Evolutionary conservation across 768 basidiomycete genomes (phyloP).

Genomic region (Auriscalpium vulgare): DNA sequence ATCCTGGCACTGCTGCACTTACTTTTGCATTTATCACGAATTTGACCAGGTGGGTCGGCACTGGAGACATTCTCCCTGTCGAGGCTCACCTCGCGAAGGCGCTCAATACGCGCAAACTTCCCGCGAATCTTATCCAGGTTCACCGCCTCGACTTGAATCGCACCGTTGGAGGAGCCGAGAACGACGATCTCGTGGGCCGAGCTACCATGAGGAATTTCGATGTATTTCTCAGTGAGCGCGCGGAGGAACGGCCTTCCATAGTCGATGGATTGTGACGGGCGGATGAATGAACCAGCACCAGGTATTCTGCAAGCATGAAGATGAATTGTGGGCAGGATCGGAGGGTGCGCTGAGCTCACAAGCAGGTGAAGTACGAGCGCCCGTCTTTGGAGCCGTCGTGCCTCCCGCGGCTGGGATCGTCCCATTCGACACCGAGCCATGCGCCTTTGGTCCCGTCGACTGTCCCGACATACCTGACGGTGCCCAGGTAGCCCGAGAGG

Average conservation of each 20-base stretch:
- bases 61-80: constrained; percentile 57
- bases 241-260: constrained; percentile 67
- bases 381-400: constrained; percentile 81
- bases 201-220: constrained; percentile 50
- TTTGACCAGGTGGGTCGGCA: constrained; percentile 41
- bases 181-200: constrained; percentile 51
- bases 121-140: constrained; percentile 69
- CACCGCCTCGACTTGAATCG: constrained; percentile 83
- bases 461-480: constrained; percentile 59
- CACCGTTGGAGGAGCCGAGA: constrained; percentile 75
- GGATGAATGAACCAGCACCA: constrained; percentile 73
- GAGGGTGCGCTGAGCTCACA: constrained; percentile 36
- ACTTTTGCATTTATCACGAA: constrained; percentile 61
- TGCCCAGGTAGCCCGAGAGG: constrained; percentile 50
- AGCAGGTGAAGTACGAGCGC: constrained; percentile 68
- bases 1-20: constrained; percentile 23
- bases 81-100: constrained; percentile 72
- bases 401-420: constrained; percentile 75
- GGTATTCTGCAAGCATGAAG: constrained; percentile 35
- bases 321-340: background rate
- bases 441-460: constrained; percentile 55
- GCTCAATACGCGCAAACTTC: constrained; percentile 57
- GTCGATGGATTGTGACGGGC: constrained; percentile 48
- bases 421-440: constrained; percentile 99
- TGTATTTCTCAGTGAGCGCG: constrained; percentile 72